Base-by-base conservation (phyloP, 176 grass and related monocot genomes). In the Rhipidocladum racemiflorum region DNA sequence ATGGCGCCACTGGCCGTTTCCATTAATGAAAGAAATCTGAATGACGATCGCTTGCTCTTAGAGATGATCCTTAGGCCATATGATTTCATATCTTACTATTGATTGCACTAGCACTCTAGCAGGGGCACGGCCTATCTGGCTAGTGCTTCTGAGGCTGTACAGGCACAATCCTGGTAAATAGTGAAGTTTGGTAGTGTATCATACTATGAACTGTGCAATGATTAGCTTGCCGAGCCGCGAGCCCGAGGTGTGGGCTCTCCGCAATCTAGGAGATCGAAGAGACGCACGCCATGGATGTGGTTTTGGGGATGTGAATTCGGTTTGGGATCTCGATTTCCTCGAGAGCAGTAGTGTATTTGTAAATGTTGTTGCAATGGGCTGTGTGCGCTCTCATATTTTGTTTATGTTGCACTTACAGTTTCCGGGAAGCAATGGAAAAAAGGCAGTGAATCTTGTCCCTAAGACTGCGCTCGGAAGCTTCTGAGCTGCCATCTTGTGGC, bases 271-370 rank as follows among this genome's bases (percentile, higher is more conserved):
- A 77, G 64, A 43, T 43, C 10, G 2, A 42, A 56, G 82, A 75
- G 17, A 30, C 71, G 65, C 36, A 30, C 71, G 65, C 36, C 83
- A 77, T 67, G 72, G 77, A 89, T 82, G 78, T 89, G 82, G 78
- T 82, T 85, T 46, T 81, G 3, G 77, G 87, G 73, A 64, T 20
- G 24, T 27, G 72, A 17, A 34, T 14, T 32, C 21, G 38, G 15
- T 56, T 55, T 72, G 36, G 86, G 78, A 89, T 89, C 83, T 89
- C 57, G 83, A 76, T 76, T 79, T 79, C 76, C 64, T 89, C 72
- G 77, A 81, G 82, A 34, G 9, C 12, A 29, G 81, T 61, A 76
- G 44, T 44, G 24, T 69, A 84, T 84, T 42, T 34, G 17, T 46
- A 30, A 40, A 74, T 80, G 74, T 75, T 18, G 23, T 61, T 62